Percentiles rank a stretch among this genome's conserved stretches.
These are phyloP conservation scores for Narthecium ossifragum DNA, from an alignment of 106 monocot species.

Conservation along the genomic window DNA sequence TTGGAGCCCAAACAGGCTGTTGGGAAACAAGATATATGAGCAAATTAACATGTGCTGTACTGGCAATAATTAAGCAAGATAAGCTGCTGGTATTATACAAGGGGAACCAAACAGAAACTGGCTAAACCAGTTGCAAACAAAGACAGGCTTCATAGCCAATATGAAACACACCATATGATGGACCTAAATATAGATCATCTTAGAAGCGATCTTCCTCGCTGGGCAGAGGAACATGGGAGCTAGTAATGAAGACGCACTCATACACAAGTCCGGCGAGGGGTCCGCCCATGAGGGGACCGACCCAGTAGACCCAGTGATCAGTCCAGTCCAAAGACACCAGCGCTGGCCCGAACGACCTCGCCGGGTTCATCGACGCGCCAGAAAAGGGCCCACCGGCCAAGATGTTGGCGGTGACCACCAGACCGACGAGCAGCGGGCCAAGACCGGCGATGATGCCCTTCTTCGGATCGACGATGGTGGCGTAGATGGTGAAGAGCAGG, in stretches of 20 bases:
- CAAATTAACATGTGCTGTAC: too few species aligned
- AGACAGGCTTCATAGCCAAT: too few species aligned
- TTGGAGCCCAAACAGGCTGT: too few species aligned
- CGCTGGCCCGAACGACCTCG: conserved; percentile 82
- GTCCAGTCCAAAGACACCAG: conserved; percentile 49
- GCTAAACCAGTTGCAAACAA: too few species aligned
- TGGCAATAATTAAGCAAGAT: too few species aligned
- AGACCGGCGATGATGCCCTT: conserved; percentile 30
- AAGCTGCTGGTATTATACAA: too few species aligned
- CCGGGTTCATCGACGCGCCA: conserved; percentile 94
- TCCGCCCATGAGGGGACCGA: conserved; percentile 73
- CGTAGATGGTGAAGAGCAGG: conserved; percentile 73
- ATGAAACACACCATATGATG: too few species aligned
- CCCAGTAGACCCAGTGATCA: conserved; percentile 82
- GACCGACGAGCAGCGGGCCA: conserved; percentile 59
- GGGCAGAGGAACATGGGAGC: conserved; percentile 37
- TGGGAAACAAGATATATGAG: too few species aligned
- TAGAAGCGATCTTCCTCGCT: conserved; percentile 31
- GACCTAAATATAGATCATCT: too few species aligned
- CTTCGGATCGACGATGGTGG: conserved; percentile 65
- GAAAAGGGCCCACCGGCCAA: conserved; percentile 74
- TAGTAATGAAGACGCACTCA: conserved; percentile 37
- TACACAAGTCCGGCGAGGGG: conserved; percentile 60
- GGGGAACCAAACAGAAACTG: too few species aligned
- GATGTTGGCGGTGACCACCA: conserved; percentile 70